A percentile compares a stretch with the other conserved stretches of the same genome.
Conservation (phyloP, 1,139 yeast species). For the Pneumocystis jirovecii region DNA sequence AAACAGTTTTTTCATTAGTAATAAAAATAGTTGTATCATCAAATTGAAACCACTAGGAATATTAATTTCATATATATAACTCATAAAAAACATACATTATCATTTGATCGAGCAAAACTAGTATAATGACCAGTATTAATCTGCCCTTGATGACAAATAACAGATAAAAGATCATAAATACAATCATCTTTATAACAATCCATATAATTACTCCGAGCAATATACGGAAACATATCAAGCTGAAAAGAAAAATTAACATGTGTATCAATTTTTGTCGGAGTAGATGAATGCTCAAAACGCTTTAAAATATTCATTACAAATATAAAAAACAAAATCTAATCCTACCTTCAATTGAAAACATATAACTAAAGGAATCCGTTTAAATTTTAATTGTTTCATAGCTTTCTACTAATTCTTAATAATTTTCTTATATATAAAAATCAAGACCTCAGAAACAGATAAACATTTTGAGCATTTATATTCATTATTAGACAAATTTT, state of each 20-base stretch:
- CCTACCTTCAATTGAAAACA: slow-evolving; percentile 57
- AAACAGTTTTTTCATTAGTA: slow-evolving; percentile 49
- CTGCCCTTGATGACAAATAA: slow-evolving; percentile 78
- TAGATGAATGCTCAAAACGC: slow-evolving; percentile 50
- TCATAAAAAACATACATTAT: neutral
- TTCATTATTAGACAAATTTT: neutral
- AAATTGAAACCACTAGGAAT: slow-evolving; percentile 62
- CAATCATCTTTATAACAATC: slow-evolving; percentile 33
- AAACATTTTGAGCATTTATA: slow-evolving; percentile 1
- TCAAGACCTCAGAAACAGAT: neutral
- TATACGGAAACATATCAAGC: slow-evolving; percentile 39
- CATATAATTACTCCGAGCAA: neutral
- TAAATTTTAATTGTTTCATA: slow-evolving; percentile 52
- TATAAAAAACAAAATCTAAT: neutral
- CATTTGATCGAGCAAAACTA: slow-evolving; percentile 31
- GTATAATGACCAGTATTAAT: slow-evolving; percentile 92
- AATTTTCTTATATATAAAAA: neutral
- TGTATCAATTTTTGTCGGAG: slow-evolving; percentile 60
- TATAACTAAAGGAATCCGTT: slow-evolving; percentile 58
- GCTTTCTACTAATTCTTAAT: slow-evolving; percentile 40
- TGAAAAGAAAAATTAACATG: slow-evolving; percentile 58
- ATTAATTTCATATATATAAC: neutral
- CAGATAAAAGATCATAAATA: slow-evolving; percentile 66
- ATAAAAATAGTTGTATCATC: slow-evolving; percentile 78
- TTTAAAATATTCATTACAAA: slow-evolving; percentile 28